Base-by-base conservation (phyloP, 371 early-diverging fungal genomes). In the Circinella minor region DNA sequence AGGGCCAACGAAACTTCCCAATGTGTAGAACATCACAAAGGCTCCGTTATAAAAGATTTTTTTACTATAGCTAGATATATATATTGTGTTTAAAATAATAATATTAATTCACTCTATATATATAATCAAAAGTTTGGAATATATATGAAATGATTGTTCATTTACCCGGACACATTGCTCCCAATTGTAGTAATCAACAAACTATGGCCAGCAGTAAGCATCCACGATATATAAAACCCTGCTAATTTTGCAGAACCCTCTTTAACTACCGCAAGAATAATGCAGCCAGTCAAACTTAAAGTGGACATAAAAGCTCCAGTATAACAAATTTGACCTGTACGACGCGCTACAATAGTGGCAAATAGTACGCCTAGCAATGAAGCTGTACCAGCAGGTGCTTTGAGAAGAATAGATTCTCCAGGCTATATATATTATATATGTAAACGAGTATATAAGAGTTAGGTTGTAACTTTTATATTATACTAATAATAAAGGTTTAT, bases 1-100 rank as follows among this genome's bases (percentile, higher is more conserved):
- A 9, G 43, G 43, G 6, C 43, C 43, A 43, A 43, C 11, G 3
- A 43, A 76, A 38, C 76, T 76, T 55, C 80, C 82, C 9, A 79
- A 8, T n/a, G 74, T 77, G 48, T 69, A 76, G 11, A 66, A 71
- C 20, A 74, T 65, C 61, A 77, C 61, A n/a, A 73, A 69, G 54
- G 71, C 70, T 6, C 64, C 78, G 36, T 81, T 76, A 51, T 75
- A 79, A 27, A 79, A 69, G 6, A 74, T 39, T 61, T 81, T 81
- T 46, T 81, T 81, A 15, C 36, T 36, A 43, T 43, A 43, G 43
- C 43, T 43, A 43, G n/a, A n/a, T 3, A 43, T 9, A 43, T 43
- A 3, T 43, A 43, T 6, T 9, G 43, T 43, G 11, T 9, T 9
- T 10, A 78, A 3, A 11, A 43, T 43, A 43, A 9, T 43, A 1